Conservation (phyloP, 2,329 filamentous ascomycete species). For the Paraconiothyrium brasiliense region DNA sequence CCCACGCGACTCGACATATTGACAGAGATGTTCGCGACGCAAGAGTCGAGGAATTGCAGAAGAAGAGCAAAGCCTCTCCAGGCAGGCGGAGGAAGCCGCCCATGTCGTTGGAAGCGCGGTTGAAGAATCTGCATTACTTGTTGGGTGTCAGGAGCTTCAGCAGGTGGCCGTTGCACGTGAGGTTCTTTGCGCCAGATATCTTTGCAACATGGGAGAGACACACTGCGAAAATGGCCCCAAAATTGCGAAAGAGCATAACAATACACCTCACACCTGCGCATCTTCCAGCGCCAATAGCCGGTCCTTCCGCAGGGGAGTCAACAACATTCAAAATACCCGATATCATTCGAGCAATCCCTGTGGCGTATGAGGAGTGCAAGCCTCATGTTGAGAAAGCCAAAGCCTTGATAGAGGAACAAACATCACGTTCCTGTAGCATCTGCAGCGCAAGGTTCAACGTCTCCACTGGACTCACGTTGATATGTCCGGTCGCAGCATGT, state of each 20-base stretch:
- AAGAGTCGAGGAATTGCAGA: slow-evolving; percentile 45
- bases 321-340: slow-evolving; percentile 32
- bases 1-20: slow-evolving; percentile 82
- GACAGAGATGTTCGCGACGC: slow-evolving; percentile 53
- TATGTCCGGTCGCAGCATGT: slow-evolving; percentile 63
- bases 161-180: slow-evolving; percentile 81
- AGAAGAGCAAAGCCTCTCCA: slow-evolving; percentile 40
- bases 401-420: slow-evolving; percentile 31
- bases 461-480: slow-evolving; percentile 54
- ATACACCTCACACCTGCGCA: slow-evolving; percentile 44
- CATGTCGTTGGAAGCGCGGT: slow-evolving; percentile 70
- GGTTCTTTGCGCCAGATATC: slow-evolving; percentile 79
- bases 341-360: slow-evolving; percentile 55
- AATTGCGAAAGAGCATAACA: slow-evolving; percentile 37
- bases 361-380: slow-evolving; percentile 62
- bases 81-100: slow-evolving; percentile 60
- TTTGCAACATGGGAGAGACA: slow-evolving; percentile 73
- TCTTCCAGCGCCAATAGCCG: slow-evolving; percentile 29
- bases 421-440: slow-evolving; percentile 55
- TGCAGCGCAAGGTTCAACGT: slow-evolving; percentile 56
- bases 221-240: slow-evolving; percentile 34
- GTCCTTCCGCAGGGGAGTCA: slow-evolving; percentile 18
- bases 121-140: slow-evolving; percentile 84
- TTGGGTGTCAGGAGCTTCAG: slow-evolving; percentile 81
- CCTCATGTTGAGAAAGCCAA: slow-evolving; percentile 62